Evolutionary conservation across 352 stramenopile species (phyloP).

Genomic region (Globisporangium heterothallicum): DNA sequence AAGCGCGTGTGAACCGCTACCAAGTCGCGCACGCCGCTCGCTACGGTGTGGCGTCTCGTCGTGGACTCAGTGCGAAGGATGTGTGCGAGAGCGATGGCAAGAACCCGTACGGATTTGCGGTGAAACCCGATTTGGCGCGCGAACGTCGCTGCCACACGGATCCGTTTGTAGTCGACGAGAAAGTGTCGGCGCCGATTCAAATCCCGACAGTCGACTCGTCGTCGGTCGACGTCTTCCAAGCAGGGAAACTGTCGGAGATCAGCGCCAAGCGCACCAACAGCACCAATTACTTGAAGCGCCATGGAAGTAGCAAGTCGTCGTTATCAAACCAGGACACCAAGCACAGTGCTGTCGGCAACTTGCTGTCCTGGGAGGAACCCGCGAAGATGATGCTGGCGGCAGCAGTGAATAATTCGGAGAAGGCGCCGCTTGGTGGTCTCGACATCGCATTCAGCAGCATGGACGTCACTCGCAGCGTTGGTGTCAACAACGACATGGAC

Average conservation of each 20-base stretch:
- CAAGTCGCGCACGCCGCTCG: slow-evolving; percentile 3
- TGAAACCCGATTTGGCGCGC: slow-evolving; percentile 17
- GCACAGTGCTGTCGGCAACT: slow-evolving; percentile 22
- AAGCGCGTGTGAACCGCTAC: slow-evolving; percentile 16
- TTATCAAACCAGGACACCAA: slow-evolving; percentile 8
- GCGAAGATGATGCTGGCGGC: slow-evolving; percentile 29
- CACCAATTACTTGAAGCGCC: slow-evolving; percentile 19
- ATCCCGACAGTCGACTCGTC: slow-evolving; percentile 48
- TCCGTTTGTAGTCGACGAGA: slow-evolving; percentile 27
- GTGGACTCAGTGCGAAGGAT: background rate
- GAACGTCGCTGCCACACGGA: slow-evolving; percentile 28
- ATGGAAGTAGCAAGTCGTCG: background rate
- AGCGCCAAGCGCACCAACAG: slow-evolving; percentile 9
- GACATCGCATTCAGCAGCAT: slow-evolving; percentile 13
- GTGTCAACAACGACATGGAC: slow-evolving; percentile 4
- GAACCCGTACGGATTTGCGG: slow-evolving; percentile 18
- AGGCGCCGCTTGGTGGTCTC: slow-evolving; percentile 2
- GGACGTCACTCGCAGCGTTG: slow-evolving; percentile 25
- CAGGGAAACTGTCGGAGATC: slow-evolving; percentile 17
- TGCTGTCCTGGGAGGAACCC: slow-evolving; percentile 66
- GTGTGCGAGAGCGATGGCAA: background rate
- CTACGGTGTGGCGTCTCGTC: slow-evolving; percentile 5
- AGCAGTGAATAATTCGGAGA: background rate
- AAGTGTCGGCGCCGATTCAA: slow-evolving; percentile 54
- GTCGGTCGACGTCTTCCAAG: no score